Percentiles rank a stretch among this genome's conserved stretches.
phyloP scores from a whole-genome alignment of 176 grass and related monocot genomes.

The Melocanna baccifera region DNA sequence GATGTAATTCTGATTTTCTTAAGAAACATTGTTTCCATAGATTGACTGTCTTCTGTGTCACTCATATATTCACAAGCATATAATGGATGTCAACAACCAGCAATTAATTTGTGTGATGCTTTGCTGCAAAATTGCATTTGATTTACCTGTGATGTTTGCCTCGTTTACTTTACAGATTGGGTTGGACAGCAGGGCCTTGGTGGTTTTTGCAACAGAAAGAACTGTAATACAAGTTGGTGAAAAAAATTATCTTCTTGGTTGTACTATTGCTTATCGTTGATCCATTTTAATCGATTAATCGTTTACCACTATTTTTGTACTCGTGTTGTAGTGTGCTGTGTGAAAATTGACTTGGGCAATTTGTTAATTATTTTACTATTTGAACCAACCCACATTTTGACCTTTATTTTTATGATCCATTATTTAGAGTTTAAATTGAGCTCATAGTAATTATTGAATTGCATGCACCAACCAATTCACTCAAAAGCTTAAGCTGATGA shows the following conservation, averaged over 20 bases:
- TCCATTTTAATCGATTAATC: conserved; percentile 3
- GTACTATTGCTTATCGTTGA: background rate
- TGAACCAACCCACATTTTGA: background rate
- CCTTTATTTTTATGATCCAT: background rate
- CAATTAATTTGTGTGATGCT: background rate
- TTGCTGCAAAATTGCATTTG: background rate
- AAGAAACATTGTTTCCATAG: background rate
- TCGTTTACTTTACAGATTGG: conserved; percentile 42
- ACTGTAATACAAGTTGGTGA: conserved; percentile 44
- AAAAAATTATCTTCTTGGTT: background rate
- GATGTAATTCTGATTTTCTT: background rate
- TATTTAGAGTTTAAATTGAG: background rate
- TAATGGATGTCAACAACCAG: background rate
- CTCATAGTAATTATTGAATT: no score
- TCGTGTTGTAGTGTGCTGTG: background rate
- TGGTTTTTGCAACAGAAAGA: conserved; percentile 65
- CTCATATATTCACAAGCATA: background rate
- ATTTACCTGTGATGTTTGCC: background rate
- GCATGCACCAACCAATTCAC: no score
- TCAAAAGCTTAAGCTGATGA: no score
- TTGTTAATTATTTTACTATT: background rate
- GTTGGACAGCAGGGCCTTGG: conserved; percentile 71
- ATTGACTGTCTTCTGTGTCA: background rate
- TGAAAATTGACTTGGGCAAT: background rate
- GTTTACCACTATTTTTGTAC: background rate